Percentiles rank a stretch among this genome's conserved stretches.
Conservation (phyloP, 768 basidiomycete genomes). For the Trametes gibbosa region DNA sequence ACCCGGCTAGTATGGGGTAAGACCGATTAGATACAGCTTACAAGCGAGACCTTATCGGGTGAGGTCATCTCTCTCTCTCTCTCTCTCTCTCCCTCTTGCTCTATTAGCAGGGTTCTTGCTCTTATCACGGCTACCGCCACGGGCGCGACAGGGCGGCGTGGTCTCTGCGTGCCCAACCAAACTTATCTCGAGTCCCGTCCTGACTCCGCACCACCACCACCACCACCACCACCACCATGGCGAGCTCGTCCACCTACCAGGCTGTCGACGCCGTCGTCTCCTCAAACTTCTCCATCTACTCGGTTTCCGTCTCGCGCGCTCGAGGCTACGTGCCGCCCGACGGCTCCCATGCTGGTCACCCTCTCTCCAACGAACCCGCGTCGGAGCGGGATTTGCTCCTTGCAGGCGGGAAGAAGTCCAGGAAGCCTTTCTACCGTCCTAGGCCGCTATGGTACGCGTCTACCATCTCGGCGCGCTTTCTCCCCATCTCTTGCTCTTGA, state of each 20-base stretch:
- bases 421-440: conserved; percentile 50
- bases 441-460: conserved; percentile 44
- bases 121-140: conserved; percentile 9
- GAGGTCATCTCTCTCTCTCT: too few species aligned
- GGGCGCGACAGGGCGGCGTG: background rate
- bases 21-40: background rate
- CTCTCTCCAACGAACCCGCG: background rate
- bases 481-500: background rate
- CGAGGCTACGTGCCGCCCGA: conserved; percentile 1
- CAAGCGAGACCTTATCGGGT: background rate
- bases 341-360: background rate
- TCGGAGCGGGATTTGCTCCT: conserved; percentile 36
- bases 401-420: conserved; percentile 20
- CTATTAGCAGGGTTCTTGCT: too few species aligned
- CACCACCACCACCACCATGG: conserved; percentile 8
- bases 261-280: conserved; percentile 26
- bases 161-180: background rate
- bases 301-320: conserved; percentile 21
- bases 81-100: too few species aligned
- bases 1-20: background rate
- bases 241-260: conserved; percentile 21
- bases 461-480: background rate
- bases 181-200: background rate
- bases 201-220: conserved; percentile 5
- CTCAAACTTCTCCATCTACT: conserved; percentile 25